phyloP scores from a whole-genome alignment of 1,284 basidiomycete genomes.

The Microbotryomycetes sp. region DNA sequence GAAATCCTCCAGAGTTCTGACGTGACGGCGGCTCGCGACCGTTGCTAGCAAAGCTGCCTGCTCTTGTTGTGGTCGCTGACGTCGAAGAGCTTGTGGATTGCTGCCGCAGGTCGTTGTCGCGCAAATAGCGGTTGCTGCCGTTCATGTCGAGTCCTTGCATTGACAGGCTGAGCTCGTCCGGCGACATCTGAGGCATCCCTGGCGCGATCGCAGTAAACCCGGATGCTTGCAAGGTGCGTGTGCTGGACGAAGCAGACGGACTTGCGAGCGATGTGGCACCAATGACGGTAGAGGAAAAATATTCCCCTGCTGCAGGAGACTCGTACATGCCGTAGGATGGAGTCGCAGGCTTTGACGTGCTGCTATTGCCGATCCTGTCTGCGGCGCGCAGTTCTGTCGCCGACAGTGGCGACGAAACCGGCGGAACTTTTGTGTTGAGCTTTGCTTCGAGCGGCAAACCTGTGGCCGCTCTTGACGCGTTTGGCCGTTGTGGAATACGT shows the following conservation, averaged over 20 bases:
- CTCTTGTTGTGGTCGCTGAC: background rate
- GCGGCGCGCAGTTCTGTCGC: background rate
- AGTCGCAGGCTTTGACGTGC: background rate
- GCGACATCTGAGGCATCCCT: slow-evolving; percentile 2
- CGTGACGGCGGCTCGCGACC: slow-evolving; percentile 3
- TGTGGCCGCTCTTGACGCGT: background rate
- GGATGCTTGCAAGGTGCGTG: slow-evolving; percentile 12
- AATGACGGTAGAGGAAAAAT: slow-evolving; percentile 11
- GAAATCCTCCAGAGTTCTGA: slow-evolving; percentile 8
- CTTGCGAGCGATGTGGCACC: slow-evolving; percentile 16
- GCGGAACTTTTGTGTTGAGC: background rate
- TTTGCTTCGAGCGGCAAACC: background rate
- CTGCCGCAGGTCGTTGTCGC: background rate
- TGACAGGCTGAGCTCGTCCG: slow-evolving; percentile 21
- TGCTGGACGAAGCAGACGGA: background rate
- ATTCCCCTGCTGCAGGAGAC: background rate
- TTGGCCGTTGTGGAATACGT: background rate
- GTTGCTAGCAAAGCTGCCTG: background rate
- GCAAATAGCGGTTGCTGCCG: background rate
- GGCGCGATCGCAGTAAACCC: background rate
- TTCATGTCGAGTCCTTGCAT: slow-evolving; percentile 16
- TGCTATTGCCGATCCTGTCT: no score
- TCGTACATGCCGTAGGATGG: background rate
- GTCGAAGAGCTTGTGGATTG: no score
- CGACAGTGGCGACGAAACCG: background rate